A percentile compares a stretch with the other conserved stretches of the same genome.
Conservation (phyloP, 2,329 filamentous ascomycete species). For the Penicillium sp. region DNA sequence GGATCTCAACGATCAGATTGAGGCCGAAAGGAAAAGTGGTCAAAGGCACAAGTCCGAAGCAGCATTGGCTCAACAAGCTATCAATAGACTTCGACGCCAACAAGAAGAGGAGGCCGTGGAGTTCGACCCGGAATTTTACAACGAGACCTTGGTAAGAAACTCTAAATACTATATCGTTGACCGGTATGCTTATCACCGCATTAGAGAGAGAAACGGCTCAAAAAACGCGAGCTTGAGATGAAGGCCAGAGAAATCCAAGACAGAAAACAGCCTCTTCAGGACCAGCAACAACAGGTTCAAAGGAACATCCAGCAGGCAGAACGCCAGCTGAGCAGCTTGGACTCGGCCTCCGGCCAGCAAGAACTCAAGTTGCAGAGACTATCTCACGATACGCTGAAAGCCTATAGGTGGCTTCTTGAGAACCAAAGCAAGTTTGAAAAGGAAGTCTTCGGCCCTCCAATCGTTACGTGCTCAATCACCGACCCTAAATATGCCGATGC, state of each 20-base stretch:
- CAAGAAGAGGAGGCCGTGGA: slow-evolving; percentile 54
- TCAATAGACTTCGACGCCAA: slow-evolving; percentile 56
- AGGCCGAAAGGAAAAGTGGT: slow-evolving; percentile 46
- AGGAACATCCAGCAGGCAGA: slow-evolving; percentile 37
- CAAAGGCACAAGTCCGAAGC: slow-evolving; percentile 47
- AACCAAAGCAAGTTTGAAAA: slow-evolving; percentile 63
- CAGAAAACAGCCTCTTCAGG: slow-evolving; percentile 26
- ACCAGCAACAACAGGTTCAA: slow-evolving; percentile 30
- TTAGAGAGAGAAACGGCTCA: slow-evolving; percentile 50
- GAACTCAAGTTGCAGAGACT: slow-evolving; percentile 54
- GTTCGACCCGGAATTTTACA: slow-evolving; percentile 63
- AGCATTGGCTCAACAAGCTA: slow-evolving; percentile 45
- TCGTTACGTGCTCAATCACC: slow-evolving; percentile 70
- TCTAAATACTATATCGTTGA: background rate
- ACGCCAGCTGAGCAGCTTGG: slow-evolving; percentile 50
- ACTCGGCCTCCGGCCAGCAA: slow-evolving; percentile 68
- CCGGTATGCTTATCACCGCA: slow-evolving; percentile 17
- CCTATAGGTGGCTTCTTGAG: slow-evolving; percentile 73
- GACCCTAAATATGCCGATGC: slow-evolving; percentile 57
- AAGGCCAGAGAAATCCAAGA: slow-evolving; percentile 38
- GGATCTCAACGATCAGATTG: slow-evolving; percentile 34
- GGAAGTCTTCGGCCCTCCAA: slow-evolving; percentile 69
- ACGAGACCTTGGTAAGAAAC: slow-evolving; percentile 60
- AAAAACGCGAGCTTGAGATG: slow-evolving; percentile 28
- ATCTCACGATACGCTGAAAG: slow-evolving; percentile 57